phyloP scores from a whole-genome alignment of 2,329 filamentous ascomycete species.

The Epicoccum nigrum region DNA sequence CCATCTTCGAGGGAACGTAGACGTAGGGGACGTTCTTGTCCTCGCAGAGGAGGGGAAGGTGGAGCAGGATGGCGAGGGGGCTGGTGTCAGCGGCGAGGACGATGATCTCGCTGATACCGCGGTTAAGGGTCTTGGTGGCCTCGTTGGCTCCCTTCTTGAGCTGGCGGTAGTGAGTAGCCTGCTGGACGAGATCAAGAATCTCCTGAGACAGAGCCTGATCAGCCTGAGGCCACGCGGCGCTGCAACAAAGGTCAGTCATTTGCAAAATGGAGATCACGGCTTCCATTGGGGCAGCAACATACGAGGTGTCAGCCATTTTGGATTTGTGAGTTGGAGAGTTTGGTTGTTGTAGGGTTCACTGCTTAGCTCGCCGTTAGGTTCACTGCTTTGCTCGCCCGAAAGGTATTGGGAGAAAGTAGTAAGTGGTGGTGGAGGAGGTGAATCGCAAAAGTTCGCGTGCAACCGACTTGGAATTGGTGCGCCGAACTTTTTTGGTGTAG shows the following conservation, averaged over 20 bases:
- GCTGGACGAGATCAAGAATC: slow-evolving; percentile 51
- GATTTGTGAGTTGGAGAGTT: slow-evolving; percentile 3
- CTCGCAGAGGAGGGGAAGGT: slow-evolving; percentile 85
- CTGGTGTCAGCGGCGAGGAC: slow-evolving; percentile 82
- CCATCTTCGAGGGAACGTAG: slow-evolving; percentile 77
- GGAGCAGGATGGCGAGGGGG: slow-evolving; percentile 74
- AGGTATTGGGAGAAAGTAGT: slow-evolving; percentile 12
- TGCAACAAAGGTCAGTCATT: not conserved
- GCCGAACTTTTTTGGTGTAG: slow-evolving; percentile 8
- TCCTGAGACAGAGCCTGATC: slow-evolving; percentile 58
- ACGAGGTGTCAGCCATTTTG: slow-evolving; percentile 36
- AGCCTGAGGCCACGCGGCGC: slow-evolving; percentile 48
- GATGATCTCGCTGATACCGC: slow-evolving; percentile 87
- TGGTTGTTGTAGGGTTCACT: slow-evolving; percentile 37
- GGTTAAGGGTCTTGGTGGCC: slow-evolving; percentile 84
- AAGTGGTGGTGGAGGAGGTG: slow-evolving; percentile 19
- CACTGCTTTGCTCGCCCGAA: slow-evolving; percentile 46
- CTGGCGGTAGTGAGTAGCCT: slow-evolving; percentile 41
- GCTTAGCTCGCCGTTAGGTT: slow-evolving; percentile 43
- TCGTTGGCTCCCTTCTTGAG: slow-evolving; percentile 60
- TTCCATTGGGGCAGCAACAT: not conserved
- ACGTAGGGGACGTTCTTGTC: slow-evolving; percentile 72
- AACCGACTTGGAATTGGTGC: not conserved
- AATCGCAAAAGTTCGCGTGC: slow-evolving; percentile 11
- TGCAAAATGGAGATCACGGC: not conserved